Conservation (phyloP, 108 stramenopile genomes). For the Skeletonema menzelii region DNA sequence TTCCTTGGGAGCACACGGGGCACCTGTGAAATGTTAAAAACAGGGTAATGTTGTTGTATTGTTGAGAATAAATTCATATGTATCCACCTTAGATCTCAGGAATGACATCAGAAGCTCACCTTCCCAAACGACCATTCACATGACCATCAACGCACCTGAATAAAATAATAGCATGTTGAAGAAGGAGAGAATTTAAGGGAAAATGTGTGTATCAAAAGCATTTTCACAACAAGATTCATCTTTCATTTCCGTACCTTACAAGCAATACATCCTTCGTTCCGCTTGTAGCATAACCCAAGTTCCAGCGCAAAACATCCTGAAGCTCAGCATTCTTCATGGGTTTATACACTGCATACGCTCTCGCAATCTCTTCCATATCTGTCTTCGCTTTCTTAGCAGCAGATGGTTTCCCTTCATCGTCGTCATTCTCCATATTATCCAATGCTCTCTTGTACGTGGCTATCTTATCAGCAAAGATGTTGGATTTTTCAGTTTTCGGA, state of each 20-base stretch:
- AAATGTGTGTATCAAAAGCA: not conserved
- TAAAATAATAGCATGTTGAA: not conserved
- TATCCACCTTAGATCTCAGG: too few species aligned
- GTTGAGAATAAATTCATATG: too few species aligned
- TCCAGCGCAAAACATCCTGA: conserved; percentile 77
- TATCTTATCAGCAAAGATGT: conserved; percentile 16
- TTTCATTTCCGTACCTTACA: conserved; percentile 18
- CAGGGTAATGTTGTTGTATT: too few species aligned
- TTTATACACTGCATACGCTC: conserved; percentile 41
- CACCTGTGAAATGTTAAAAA: conserved; percentile 26
- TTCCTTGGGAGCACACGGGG: conserved; percentile 58
- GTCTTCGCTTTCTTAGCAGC: conserved; percentile 50
- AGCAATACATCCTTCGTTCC: conserved; percentile 74
- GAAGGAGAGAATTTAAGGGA: not conserved
- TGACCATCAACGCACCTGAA: conserved; percentile 71
- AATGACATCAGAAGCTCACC: conserved; percentile 2
- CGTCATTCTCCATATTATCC: conserved; percentile 21
- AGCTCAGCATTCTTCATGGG: conserved; percentile 58
- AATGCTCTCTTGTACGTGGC: conserved; percentile 8
- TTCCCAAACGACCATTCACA: conserved; percentile 68
- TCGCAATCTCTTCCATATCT: conserved; percentile 17
- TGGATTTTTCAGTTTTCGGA: conserved; percentile 17
- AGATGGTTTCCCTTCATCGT: conserved; percentile 37
- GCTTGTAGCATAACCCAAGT: conserved; percentile 51
- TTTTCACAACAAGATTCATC: not conserved